Conservation (phyloP, 805 yeast genomes). For the Candida nanaspora region DNA sequence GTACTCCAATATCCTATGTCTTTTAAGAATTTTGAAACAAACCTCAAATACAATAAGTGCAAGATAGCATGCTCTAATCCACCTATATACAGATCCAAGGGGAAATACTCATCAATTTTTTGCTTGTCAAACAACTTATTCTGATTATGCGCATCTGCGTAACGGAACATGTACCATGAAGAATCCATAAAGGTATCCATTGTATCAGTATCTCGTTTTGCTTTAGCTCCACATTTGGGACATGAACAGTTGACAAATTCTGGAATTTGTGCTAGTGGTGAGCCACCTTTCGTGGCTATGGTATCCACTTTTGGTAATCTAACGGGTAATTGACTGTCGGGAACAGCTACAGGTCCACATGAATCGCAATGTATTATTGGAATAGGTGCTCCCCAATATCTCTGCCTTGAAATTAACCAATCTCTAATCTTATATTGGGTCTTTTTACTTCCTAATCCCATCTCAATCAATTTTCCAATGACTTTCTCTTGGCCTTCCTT, state of each 20-base stretch:
- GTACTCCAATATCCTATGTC: constrained; percentile 63
- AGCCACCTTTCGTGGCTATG: constrained; percentile 40
- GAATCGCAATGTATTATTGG: constrained; percentile 82
- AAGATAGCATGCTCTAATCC: constrained; percentile 97
- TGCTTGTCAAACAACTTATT: constrained; percentile 44
- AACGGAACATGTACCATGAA: constrained; percentile 93
- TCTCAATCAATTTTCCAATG: constrained; percentile 30
- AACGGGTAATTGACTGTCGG: constrained; percentile 82
- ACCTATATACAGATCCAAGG: constrained; percentile 88
- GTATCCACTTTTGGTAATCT: constrained; percentile 52
- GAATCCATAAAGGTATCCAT: constrained; percentile 99
- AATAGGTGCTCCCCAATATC: constrained; percentile 99
- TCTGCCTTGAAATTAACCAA: constrained; percentile 91
- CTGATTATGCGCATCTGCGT: constrained; percentile 63
- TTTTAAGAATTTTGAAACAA: constrained; percentile 72
- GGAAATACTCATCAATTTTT: constrained; percentile 49
- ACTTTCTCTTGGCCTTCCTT: constrained; percentile 46
- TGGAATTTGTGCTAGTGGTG: constrained; percentile 61
- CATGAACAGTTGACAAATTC: constrained; percentile 71
- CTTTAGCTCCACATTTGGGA: constrained; percentile 69
- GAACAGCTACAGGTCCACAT: constrained; percentile 93
- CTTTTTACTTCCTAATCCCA: constrained; percentile 36
- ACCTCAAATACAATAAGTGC: constrained; percentile 82
- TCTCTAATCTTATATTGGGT: constrained; percentile 70
- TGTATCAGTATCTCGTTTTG: constrained; percentile 90